Base-by-base conservation (phyloP, 2,329 filamentous ascomycete genomes). In the Malbranchea zuffiana region DNA sequence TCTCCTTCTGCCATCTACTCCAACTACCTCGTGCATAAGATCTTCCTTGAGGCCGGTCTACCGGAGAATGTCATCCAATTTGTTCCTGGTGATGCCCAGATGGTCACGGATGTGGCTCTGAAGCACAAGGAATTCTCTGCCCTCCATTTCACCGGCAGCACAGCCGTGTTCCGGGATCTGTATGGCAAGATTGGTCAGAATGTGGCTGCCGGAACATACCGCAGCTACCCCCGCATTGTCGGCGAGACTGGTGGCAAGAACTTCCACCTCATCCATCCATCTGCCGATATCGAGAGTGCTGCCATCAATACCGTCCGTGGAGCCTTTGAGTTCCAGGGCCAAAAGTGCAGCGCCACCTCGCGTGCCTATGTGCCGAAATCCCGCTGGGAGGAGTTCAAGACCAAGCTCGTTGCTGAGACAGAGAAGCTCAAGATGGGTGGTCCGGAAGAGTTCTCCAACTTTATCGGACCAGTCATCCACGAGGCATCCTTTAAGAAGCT, bases 71-170 rank as follows among this genome's bases (percentile, higher is more conserved):
- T 95, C 35, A 84, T 95, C 47, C 87, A 95, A 61, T 94, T 93
- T 57, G 75, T 95, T 7, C 87, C 87, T 2, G 87, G 87, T 39
- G 79, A 93, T 53, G 82, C 87, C 3, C 81, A 79, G 39, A 76
- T 85, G 59, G 75, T 95, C 41, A 94, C 87, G 39, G 76, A 79
- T 57, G 71, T 72, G 23, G 82, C 82, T 6, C 72, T 95, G 28
- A 68, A 69, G 34, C 84, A 90, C 67, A 75, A 67, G 49, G 70
- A 92, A 42, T 90, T 96, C 50, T 81, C 86, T 6, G 80, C 82
- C n/a, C 75, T 96, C 12, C 86, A 95, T 68, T 96, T 87, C 69
- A 96, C 87, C 1, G 88, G 88, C 43, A 88, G 82, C 66, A 94
- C 88, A 0, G 75, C 77, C 34, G 83, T 96, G 17, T 95, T 96